A percentile compares a stretch with the other conserved stretches of the same genome.
Evolutionary conservation across 208 protist species (phyloP).

Genomic region (Crithidia fasciculata): DNA sequence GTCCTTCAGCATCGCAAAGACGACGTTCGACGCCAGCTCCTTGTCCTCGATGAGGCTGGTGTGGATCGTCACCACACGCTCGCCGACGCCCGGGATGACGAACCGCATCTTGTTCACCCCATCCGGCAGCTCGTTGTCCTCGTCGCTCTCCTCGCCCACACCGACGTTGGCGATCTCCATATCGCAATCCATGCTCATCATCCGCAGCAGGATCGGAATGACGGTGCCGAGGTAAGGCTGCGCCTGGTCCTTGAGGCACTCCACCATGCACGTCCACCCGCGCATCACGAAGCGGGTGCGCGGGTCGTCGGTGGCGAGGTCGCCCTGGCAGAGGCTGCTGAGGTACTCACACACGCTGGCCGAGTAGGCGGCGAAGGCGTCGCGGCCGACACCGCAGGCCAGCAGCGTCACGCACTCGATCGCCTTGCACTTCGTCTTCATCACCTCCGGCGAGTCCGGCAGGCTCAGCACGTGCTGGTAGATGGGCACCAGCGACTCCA

Average conservation of each 20-base stretch:
- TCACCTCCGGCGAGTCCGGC: constrained; percentile 67
- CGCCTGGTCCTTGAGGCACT: constrained; percentile 78
- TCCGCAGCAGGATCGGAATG: constrained; percentile 73
- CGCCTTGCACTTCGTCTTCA: constrained; percentile 82
- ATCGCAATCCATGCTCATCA: constrained; percentile 82
- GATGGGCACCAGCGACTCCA: constrained; percentile 65
- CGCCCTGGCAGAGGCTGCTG: constrained; percentile 37
- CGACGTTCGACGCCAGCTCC: constrained; percentile 76
- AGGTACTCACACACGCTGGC: constrained; percentile 81
- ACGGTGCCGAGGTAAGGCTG: constrained; percentile 77
- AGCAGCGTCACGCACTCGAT: constrained; percentile 89
- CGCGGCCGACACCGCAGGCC: constrained; percentile 77
- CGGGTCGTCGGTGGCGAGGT: constrained; percentile 68
- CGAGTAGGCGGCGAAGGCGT: constrained; percentile 72
- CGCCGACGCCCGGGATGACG: constrained; percentile 75
- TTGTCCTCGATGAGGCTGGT: constrained; percentile 90
- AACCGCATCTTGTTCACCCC: constrained; percentile 62
- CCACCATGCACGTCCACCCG: constrained; percentile 91
- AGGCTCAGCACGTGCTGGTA: constrained; percentile 75
- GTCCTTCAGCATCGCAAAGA: constrained; percentile 74
- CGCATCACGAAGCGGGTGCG: constrained; percentile 81
- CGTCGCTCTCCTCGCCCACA: constrained; percentile 63
- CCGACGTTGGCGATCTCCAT: constrained; percentile 63
- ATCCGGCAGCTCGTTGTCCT: constrained; percentile 50
- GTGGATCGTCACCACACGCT: constrained; percentile 76